Conservation (phyloP, 306 rosid genomes). For the Cyclanthera cordifolia region DNA sequence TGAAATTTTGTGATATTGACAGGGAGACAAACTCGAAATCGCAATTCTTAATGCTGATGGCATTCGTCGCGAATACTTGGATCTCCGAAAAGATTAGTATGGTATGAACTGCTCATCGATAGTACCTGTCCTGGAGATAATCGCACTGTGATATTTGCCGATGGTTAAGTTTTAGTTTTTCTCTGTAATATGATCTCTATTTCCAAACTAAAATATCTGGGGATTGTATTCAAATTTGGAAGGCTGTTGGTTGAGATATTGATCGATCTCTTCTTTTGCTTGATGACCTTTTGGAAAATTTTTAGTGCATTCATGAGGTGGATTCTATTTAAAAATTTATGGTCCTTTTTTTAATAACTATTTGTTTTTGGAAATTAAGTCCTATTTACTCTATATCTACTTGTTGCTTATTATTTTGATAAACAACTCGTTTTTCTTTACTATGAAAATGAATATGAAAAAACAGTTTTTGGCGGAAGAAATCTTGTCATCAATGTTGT, state of each 20-base stretch:
- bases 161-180: background rate
- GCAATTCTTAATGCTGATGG: constrained; percentile 57
- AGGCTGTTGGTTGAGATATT: background rate
- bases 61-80: constrained; percentile 48
- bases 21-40: constrained; percentile 82
- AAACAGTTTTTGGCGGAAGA: too few species aligned
- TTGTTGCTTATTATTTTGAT: too few species aligned
- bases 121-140: background rate
- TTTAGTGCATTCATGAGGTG: background rate
- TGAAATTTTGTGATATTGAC: constrained; percentile 17
- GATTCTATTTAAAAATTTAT: too few species aligned
- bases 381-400: too few species aligned
- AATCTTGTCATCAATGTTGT: too few species aligned
- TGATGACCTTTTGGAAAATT: background rate
- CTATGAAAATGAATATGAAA: too few species aligned
- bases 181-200: constrained; percentile 3
- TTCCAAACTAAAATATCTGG: background rate
- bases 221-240: background rate
- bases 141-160: background rate
- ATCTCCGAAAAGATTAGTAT: constrained; percentile 62
- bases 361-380: too few species aligned
- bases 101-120: constrained; percentile 4
- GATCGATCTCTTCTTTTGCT: background rate
- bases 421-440: too few species aligned
- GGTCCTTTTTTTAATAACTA: background rate